Base-by-base conservation (phyloP, 2,329 filamentous ascomycete species). In the Penicillium thymicola region DNA sequence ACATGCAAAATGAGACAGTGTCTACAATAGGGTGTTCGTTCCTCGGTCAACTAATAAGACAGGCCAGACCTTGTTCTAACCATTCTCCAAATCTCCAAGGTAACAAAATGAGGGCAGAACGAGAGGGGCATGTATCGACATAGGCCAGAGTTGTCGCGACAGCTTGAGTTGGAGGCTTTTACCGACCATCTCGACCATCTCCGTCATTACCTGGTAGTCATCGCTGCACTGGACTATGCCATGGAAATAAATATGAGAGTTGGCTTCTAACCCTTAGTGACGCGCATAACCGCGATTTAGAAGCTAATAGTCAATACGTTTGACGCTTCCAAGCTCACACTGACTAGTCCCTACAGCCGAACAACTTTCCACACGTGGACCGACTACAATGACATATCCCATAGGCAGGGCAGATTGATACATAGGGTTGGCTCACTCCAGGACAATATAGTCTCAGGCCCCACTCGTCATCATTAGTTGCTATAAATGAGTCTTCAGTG, bases 1-100 rank as follows among this genome's bases (percentile, higher is more conserved):
- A 56, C 40, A 40, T 54, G 42, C 25, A 27, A 47, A 42, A 28
- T 47, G 56, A 59, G 30, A 54, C 50, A 45, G 25, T 40, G 44
- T 41, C 46, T 38, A 51, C 34, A 18, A 21, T n/a, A 3, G 10
- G 14, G 25, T 48, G 11, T 40, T 21, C 40, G 30, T 55, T 38
- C 27, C 52, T 28, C 32, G 10, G 49, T 51, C 55, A 55, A 53
- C 32, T 23, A 7, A 34, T 43, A 13, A 49, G 4, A 48, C 32
- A 32, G 10, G 11, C 6, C 5, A 11, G 38, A 27, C 3, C 37
- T 25, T 41, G 4, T 41, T 28, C 16, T 21, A 25, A 41, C 0
- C 14, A 40, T 53, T 30, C 7, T 21, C 34, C 37, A 2, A 48
- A 27, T 56, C 27, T 49, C 38, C 47, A 46, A 44, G 47, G 41